Conservation (phyloP, 257 asterid genomes). For the Solanum corneliomulleri region DNA sequence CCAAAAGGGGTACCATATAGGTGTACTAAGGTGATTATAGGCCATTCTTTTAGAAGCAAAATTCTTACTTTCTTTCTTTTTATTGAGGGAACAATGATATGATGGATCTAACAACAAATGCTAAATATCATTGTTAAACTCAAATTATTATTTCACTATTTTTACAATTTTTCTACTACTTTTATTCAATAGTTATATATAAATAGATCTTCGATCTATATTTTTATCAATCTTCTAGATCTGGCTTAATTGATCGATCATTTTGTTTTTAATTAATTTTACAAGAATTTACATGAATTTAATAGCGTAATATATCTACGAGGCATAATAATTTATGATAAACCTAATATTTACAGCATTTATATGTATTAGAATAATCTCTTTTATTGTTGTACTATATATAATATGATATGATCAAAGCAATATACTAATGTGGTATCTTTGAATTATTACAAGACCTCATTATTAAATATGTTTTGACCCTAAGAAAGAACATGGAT, state of each 20-base stretch:
- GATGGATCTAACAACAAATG: background rate
- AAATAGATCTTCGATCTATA: background rate
- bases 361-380: background rate
- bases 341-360: background rate
- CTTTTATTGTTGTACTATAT: background rate
- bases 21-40: background rate
- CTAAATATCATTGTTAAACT: background rate
- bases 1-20: background rate
- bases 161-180: background rate
- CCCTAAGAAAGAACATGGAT: background rate
- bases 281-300: background rate
- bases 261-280: background rate
- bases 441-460: background rate
- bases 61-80: background rate
- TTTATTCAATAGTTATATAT: background rate
- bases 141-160: background rate
- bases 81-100: background rate
- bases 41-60: background rate
- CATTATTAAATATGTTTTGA: background rate
- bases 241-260: background rate
- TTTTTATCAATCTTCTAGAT: background rate
- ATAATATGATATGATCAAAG: background rate
- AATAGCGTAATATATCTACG: background rate
- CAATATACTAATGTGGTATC: background rate
- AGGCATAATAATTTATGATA: background rate